Percentiles rank a stretch among this genome's conserved stretches.
Conservation (phyloP, 139 green algal species). For the Auxenochlorella pyrenoidosa region DNA sequence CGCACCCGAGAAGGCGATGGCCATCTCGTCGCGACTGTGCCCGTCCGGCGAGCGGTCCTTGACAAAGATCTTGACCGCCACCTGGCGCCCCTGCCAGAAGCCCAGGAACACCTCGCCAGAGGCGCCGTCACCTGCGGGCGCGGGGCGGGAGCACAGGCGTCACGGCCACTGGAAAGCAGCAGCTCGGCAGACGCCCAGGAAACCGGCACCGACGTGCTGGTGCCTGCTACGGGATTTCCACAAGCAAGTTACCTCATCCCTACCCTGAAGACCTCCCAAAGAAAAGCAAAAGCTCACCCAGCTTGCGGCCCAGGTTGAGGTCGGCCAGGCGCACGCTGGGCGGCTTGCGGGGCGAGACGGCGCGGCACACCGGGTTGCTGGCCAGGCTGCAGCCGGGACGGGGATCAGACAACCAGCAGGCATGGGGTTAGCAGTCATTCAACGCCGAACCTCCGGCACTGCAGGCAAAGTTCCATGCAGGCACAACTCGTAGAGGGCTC, state of each 20-base stretch:
- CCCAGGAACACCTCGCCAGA: constrained; percentile 77
- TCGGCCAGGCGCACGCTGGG: constrained; percentile 40
- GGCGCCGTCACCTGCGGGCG: constrained; percentile 65
- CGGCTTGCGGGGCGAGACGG: constrained; percentile 9
- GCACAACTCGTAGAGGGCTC: too few relatives aligned
- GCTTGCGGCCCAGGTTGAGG: constrained; percentile 64
- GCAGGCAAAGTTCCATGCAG: neutral
- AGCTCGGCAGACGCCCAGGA: neutral
- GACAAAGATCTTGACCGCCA: constrained; percentile 85
- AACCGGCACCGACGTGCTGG: neutral
- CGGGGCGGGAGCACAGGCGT: neutral
- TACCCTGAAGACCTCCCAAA: neutral
- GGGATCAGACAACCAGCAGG: too few relatives aligned
- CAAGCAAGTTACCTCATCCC: too few relatives aligned
- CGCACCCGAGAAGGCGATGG: constrained; percentile 26
- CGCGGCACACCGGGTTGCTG: constrained; percentile 66
- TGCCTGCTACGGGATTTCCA: neutral
- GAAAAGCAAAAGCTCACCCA: constrained; percentile 52
- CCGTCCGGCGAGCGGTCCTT: constrained; percentile 72
- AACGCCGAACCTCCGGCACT: too few relatives aligned
- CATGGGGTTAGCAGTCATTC: too few relatives aligned
- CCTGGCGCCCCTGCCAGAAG: constrained; percentile 48
- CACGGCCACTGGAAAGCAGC: neutral
- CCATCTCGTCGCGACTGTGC: constrained; percentile 77
- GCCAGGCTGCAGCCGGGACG: constrained; percentile 57